Conservation (phyloP, 164 flowering plant genomes). For the Sextonia rubra region DNA sequence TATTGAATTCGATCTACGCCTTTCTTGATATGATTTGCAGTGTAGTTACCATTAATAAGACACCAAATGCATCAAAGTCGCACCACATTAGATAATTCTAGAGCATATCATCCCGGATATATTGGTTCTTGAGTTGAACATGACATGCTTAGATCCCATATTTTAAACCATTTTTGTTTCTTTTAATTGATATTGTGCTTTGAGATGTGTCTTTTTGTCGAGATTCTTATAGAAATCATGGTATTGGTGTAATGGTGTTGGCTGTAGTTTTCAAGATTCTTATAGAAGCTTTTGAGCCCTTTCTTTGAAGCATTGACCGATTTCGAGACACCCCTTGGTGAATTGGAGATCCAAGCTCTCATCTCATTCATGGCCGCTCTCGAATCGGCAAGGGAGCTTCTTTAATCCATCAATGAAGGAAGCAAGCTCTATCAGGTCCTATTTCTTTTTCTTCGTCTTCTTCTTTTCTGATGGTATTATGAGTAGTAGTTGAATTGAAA, state of each 20-base stretch:
- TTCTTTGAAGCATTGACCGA: constrained; percentile 78
- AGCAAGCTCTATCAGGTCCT: constrained; percentile 77
- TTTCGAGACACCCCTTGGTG: constrained; percentile 24
- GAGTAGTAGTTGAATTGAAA: background rate
- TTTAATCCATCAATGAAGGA: constrained; percentile 47
- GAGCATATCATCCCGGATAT: too few relatives aligned
- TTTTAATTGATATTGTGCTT: background rate
- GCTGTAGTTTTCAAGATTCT: background rate
- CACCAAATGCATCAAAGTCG: too few relatives aligned
- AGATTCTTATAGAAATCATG: too few relatives aligned
- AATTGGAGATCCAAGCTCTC: constrained; percentile 37
- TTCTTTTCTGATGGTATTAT: background rate
- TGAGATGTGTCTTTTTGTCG: too few relatives aligned
- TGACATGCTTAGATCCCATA: too few relatives aligned
- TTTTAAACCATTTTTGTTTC: background rate
- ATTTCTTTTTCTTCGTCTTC: background rate
- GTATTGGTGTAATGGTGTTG: too few relatives aligned
- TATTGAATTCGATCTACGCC: too few relatives aligned
- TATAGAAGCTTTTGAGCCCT: constrained; percentile 64
- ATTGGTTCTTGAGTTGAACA: too few relatives aligned
- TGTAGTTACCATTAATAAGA: too few relatives aligned
- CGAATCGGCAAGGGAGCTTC: too few relatives aligned
- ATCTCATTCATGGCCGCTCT: constrained; percentile 38
- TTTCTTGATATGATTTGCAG: too few relatives aligned
- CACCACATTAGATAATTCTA: too few relatives aligned